Evolutionary conservation across 1,284 basidiomycete genomes (phyloP), one percentile per base, ranked within the genome.

Genomic region (Trametes hirsuta): DNA sequence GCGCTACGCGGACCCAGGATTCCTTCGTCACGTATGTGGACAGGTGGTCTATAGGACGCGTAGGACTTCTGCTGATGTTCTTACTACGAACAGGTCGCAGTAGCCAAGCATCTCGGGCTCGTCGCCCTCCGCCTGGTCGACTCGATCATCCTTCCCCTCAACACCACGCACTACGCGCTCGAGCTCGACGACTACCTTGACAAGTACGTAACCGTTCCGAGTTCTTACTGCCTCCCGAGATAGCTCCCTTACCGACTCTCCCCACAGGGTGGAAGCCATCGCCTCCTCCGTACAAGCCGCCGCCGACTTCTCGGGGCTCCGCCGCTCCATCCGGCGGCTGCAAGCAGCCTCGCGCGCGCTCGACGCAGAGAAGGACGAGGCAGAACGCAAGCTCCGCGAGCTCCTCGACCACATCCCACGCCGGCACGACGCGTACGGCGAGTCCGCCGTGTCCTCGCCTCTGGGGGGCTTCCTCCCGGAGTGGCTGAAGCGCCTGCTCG

Each of bases 151-250:
- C 72, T 86, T 3, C 91, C 91, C 0, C 73, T 94, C 65, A 92
- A 94, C 72, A 87, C 89, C 6, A 90, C 88, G 2, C 85, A 90
- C 66, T 93, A 93, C 60, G 72, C 83, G 5, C 71, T 77, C 46
- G 79, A 84, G 60, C 72, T 85, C 25, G 78, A 79, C 52, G 71
- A 70, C 12, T 84, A 85, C 59, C 74, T 86, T 12, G 71, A 80
- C 63, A 69, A 67, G 83, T 82, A 64, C 37, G 76, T 67, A 34
- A 21, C 37, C 10, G 2, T n/a, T 10, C n/a, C n/a, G 18, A 18
- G 18, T 18, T 18, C 18, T 18, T 18, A 18, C 35, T 1, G n/a
- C 22, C n/a, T 39, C 14, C 9, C 4, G 10, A 15, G 36, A 11
- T 2, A 9, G 3, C 9, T n/a, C 2, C 47, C 3, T 11, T 22